These are phyloP conservation scores for Centrapalus pauciflorus DNA, from an alignment of 129 eudicot genomes.

Conservation along the genomic window DNA sequence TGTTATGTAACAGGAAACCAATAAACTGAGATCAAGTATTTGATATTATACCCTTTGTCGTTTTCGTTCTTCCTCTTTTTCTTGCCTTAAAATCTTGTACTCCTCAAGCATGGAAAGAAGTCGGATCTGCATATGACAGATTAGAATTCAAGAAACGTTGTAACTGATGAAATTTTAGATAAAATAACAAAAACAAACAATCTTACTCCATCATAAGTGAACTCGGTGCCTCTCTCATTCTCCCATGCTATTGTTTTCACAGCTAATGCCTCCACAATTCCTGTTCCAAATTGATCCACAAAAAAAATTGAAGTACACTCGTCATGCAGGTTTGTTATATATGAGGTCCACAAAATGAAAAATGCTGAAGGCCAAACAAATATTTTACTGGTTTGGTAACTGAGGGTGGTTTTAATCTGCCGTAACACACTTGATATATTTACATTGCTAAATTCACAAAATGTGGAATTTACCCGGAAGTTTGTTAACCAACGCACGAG, in stretches of 20 bases:
- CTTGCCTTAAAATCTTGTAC: conserved; percentile 58
- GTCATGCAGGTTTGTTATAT: neutral
- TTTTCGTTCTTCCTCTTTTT: conserved; percentile 77
- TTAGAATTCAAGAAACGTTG: neutral
- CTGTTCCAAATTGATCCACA: conserved; percentile 38
- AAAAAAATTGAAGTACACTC: neutral
- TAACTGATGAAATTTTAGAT: neutral
- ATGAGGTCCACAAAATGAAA: neutral
- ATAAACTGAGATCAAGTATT: too few species aligned
- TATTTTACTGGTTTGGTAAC: neutral
- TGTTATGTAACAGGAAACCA: too few species aligned
- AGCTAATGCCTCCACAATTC: conserved; percentile 77
- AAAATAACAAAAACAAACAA: neutral
- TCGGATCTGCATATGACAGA: conserved; percentile 45
- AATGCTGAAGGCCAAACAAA: neutral
- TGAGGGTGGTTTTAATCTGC: neutral
- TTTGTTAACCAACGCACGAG: conserved; percentile 81
- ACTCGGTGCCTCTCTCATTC: conserved; percentile 65
- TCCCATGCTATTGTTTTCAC: conserved; percentile 74
- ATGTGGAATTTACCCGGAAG: conserved; percentile 68
- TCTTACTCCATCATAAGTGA: conserved; percentile 89
- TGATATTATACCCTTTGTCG: conserved; percentile 66
- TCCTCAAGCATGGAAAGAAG: conserved; percentile 92
- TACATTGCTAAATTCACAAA: neutral
- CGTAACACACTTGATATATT: neutral